These are phyloP conservation scores for Tricholoma terreum DNA, from an alignment of 768 basidiomycete genomes.

Conservation along the genomic window DNA sequence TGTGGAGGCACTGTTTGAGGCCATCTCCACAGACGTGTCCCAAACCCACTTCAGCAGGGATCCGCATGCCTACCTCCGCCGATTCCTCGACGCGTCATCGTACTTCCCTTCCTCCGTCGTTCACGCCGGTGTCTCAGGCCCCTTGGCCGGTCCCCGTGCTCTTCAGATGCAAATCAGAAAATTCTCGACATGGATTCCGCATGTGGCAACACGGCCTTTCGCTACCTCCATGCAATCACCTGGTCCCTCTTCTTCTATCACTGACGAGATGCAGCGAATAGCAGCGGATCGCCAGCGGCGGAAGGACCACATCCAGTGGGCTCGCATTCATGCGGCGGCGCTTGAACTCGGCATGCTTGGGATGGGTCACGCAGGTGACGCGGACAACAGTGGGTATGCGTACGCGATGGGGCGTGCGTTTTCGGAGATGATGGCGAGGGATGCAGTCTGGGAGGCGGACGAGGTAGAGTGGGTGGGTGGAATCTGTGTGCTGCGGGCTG, in stretches of 20 bases:
- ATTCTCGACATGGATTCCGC: slow-evolving; percentile 50
- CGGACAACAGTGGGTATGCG: slow-evolving; percentile 41
- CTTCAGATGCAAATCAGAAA: slow-evolving; percentile 59
- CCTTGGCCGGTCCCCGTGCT: slow-evolving; percentile 53
- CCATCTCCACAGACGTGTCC: slow-evolving; percentile 38
- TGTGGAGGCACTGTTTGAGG: slow-evolving; percentile 54
- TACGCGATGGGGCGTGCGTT: slow-evolving; percentile 45
- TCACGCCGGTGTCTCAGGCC: slow-evolving; percentile 55
- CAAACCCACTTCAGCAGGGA: slow-evolving; percentile 32
- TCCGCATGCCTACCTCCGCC: slow-evolving; percentile 41
- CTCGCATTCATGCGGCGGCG: slow-evolving; percentile 61
- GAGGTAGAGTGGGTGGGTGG: slow-evolving; percentile 72
- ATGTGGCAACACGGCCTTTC: slow-evolving; percentile 10
- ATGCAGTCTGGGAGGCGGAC: slow-evolving; percentile 63
- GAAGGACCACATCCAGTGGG: slow-evolving; percentile 67
- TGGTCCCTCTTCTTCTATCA: slow-evolving; percentile 20
- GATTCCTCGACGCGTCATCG: slow-evolving; percentile 49
- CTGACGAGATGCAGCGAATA: slow-evolving; percentile 62
- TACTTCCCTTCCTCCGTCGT: slow-evolving; percentile 47
- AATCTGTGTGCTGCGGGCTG: slow-evolving; percentile 52
- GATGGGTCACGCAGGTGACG: slow-evolving; percentile 36
- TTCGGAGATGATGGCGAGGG: slow-evolving; percentile 60
- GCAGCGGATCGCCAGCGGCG: slow-evolving; percentile 56
- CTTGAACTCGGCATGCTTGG: slow-evolving; percentile 55
- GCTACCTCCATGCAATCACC: slow-evolving; percentile 8